Evolutionary conservation across 345 rosid species (phyloP).

Genomic region (Brassica rapa): DNA sequence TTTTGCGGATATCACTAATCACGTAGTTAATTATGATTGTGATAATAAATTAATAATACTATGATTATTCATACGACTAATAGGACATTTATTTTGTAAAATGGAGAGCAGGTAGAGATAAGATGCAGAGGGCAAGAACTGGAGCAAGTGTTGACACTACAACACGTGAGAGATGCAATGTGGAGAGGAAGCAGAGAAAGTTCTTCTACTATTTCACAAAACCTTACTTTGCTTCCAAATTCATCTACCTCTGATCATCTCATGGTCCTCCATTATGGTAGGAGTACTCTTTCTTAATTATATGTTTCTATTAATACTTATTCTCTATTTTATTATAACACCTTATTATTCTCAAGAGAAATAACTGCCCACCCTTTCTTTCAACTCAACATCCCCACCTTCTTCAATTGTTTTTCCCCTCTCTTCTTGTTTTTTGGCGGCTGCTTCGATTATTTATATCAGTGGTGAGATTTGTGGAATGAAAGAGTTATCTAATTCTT

Average conservation of each 20-base stretch:
- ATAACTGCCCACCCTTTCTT: neutral
- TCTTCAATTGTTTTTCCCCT: neutral
- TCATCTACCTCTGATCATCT: conserved; percentile 72
- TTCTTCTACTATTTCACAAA: conserved; percentile 28
- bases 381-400: neutral
- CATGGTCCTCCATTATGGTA: conserved; percentile 90
- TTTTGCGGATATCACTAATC: neutral
- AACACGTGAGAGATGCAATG: conserved; percentile 91
- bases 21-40: neutral
- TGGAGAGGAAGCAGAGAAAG: conserved; percentile 63
- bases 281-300: conserved; percentile 42
- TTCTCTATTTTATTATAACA: conserved; percentile 26
- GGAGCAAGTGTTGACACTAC: conserved; percentile 76
- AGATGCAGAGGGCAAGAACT: conserved; percentile 93
- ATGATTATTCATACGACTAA: conserved; percentile 1
- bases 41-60: neutral
- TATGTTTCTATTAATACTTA: neutral
- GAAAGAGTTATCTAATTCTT: neutral
- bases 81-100: neutral
- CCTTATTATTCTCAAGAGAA: conserved; percentile 12
- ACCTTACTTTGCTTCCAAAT: conserved; percentile 56
- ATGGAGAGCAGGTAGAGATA: conserved; percentile 75
- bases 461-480: neutral
- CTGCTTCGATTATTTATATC: neutral
- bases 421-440: neutral